Percentiles rank a stretch among this genome's conserved stretches.
Evolutionary conservation across 2,329 filamentous ascomycete genomes (phyloP).

Genomic region (Zymoseptoria passerinii): DNA sequence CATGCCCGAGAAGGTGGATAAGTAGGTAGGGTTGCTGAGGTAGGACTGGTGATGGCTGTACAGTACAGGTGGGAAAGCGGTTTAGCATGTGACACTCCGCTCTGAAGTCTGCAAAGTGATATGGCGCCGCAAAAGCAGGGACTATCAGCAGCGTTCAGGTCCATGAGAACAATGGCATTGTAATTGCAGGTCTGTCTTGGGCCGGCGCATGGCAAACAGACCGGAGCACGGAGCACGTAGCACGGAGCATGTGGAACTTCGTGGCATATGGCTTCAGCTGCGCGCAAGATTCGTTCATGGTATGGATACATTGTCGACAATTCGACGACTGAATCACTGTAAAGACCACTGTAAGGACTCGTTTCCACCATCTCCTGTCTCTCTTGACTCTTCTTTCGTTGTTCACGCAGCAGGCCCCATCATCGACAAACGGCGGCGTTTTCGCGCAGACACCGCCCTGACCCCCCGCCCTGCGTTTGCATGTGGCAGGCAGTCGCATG

Average conservation of each 20-base stretch:
- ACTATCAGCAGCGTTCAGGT: background rate
- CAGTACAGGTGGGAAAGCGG: background rate
- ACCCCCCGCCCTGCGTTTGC: constrained; percentile 1
- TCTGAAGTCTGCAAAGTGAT: background rate
- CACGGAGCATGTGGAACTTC: background rate
- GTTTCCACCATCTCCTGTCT: background rate
- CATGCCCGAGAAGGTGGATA: constrained; percentile 37
- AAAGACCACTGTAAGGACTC: background rate
- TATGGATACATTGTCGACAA: background rate
- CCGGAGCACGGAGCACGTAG: background rate
- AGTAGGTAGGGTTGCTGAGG: constrained; percentile 2
- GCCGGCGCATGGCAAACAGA: constrained; percentile 4
- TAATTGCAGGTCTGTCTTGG: constrained; percentile 8
- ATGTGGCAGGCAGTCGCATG: background rate
- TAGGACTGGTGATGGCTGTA: background rate
- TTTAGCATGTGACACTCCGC: background rate
- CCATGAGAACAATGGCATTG: constrained; percentile 6
- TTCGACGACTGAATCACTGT: background rate
- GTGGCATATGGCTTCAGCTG: background rate
- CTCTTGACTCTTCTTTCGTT: background rate
- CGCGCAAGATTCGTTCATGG: background rate
- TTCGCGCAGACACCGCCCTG: background rate
- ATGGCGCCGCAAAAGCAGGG: background rate
- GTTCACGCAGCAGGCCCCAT: constrained; percentile 2
- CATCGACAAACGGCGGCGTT: constrained; percentile 8